Evolutionary conservation across 148 eudicot genomes (phyloP).

Genomic region (Silene uniflora): DNA sequence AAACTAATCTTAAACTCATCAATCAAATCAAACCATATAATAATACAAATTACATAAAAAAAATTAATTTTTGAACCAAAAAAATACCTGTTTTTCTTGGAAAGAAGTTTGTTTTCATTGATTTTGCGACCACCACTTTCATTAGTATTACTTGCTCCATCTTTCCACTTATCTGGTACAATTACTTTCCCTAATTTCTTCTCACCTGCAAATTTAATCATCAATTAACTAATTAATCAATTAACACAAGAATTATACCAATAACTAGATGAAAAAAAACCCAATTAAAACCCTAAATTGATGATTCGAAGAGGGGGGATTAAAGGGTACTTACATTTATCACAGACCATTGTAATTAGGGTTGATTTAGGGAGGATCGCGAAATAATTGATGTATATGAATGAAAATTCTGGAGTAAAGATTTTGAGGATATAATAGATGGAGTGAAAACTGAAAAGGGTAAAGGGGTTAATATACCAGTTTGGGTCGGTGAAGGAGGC

Average conservation of each 20-base stretch:
- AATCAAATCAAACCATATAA: neutral
- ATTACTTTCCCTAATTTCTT: slow-evolving; percentile 89
- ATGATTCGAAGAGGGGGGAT: neutral
- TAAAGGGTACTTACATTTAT: slow-evolving; percentile 56
- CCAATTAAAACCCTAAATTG: neutral
- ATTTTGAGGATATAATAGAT: neutral
- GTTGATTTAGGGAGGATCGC: neutral
- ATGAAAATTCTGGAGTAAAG: neutral
- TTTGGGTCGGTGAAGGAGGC: slow-evolving; percentile 4
- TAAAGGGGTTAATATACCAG: slow-evolving; percentile 20
- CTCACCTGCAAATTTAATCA: slow-evolving; percentile 49
- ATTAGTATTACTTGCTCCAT: slow-evolving; percentile 86
- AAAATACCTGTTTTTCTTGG: slow-evolving; percentile 70
- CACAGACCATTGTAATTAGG: slow-evolving; percentile 60
- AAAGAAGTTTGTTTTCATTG: slow-evolving; percentile 91
- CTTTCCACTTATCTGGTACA: slow-evolving; percentile 98
- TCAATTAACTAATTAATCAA: neutral
- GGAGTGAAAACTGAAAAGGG: no score
- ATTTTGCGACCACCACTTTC: slow-evolving; percentile 96
- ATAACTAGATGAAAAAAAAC: neutral
- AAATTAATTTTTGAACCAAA: neutral
- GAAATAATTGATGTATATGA: neutral
- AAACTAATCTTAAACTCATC: neutral
- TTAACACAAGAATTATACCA: neutral
- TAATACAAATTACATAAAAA: neutral